Conservation (phyloP, 768 basidiomycete genomes). For the Neoboletus subvelutipes region DNA sequence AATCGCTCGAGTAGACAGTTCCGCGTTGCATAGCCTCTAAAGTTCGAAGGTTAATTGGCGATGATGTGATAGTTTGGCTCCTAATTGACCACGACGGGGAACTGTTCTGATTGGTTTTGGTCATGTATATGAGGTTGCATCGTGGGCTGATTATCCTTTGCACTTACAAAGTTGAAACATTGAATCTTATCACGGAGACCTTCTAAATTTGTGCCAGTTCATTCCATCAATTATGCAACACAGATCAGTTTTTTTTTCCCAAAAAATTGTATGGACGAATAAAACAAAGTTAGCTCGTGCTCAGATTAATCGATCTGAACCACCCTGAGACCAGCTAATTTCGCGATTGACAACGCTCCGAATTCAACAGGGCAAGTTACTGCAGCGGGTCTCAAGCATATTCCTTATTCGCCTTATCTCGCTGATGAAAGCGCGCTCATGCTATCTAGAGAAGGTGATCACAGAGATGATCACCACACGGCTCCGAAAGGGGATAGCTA, state of each 20-base stretch:
- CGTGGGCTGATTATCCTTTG: neutral
- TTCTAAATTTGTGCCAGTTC: neutral
- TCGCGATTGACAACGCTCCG: neutral
- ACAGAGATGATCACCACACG: slow-evolving; percentile 13
- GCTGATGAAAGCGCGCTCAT: slow-evolving; percentile 2
- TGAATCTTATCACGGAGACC: neutral
- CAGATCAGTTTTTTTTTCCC: neutral
- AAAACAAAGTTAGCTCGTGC: neutral
- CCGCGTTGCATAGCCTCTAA: slow-evolving; percentile 14
- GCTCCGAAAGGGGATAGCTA: slow-evolving; percentile 12
- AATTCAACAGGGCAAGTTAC: neutral
- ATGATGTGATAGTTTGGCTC: neutral
- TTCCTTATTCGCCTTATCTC: neutral
- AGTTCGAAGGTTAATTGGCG: slow-evolving; percentile 5
- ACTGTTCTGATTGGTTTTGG: slow-evolving; percentile 1
- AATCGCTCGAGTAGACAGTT: slow-evolving; percentile 6
- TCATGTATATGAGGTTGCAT: neutral
- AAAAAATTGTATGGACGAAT: neutral
- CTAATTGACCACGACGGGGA: slow-evolving; percentile 17
- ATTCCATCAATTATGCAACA: neutral
- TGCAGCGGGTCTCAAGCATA: neutral
- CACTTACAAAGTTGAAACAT: neutral
- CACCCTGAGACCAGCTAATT: neutral
- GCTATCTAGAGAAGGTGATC: slow-evolving; percentile 1
- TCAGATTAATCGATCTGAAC: neutral